Percentiles rank a stretch among this genome's conserved stretches.
phyloP scores from a whole-genome alignment of 2,329 filamentous ascomycete genomes.

The Calonectria montana region DNA sequence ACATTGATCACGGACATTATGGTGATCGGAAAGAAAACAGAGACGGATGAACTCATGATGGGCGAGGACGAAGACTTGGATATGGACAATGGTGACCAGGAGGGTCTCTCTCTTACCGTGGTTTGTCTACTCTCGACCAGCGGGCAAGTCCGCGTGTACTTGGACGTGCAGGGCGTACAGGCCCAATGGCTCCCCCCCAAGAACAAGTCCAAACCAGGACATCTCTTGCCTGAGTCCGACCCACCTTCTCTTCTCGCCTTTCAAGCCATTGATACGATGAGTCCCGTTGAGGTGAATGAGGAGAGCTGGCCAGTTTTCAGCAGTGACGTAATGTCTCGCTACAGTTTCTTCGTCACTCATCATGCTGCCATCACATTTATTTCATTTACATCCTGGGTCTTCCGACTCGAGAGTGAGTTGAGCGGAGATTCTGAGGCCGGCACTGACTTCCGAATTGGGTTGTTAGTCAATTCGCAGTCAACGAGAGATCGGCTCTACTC shows the following conservation, averaged over 20 bases:
- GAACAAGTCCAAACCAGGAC: conserved; percentile 59
- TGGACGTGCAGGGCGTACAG: conserved; percentile 71
- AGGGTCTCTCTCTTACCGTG: conserved; percentile 70
- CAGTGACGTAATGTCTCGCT: conserved; percentile 69
- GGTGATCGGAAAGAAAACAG: conserved; percentile 71
- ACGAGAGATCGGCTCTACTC: conserved; percentile 69
- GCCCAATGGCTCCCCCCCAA: conserved; percentile 74
- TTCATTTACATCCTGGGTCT: conserved; percentile 72
- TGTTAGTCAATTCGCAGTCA: conserved; percentile 69
- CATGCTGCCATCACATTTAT: conserved; percentile 70
- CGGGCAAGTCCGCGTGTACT: conserved; percentile 70
- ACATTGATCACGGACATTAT: conserved; percentile 70
- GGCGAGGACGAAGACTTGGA: conserved; percentile 74
- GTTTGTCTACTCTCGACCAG: conserved; percentile 71
- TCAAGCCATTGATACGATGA: conserved; percentile 71
- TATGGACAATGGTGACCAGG: conserved; percentile 65
- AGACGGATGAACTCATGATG: conserved; percentile 69
- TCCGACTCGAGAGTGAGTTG: conserved; percentile 71
- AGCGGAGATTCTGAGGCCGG: conserved; percentile 66
- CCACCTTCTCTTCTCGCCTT: conserved; percentile 68
- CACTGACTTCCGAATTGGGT: conserved; percentile 70
- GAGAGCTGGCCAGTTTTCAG: conserved; percentile 74
- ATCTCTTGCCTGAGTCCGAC: conserved; percentile 51
- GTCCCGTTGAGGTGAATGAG: conserved; percentile 63
- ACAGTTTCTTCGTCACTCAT: conserved; percentile 72